phyloP scores from a whole-genome alignment of 2,329 filamentous ascomycete species.

The Curvularia hawaiiensis region DNA sequence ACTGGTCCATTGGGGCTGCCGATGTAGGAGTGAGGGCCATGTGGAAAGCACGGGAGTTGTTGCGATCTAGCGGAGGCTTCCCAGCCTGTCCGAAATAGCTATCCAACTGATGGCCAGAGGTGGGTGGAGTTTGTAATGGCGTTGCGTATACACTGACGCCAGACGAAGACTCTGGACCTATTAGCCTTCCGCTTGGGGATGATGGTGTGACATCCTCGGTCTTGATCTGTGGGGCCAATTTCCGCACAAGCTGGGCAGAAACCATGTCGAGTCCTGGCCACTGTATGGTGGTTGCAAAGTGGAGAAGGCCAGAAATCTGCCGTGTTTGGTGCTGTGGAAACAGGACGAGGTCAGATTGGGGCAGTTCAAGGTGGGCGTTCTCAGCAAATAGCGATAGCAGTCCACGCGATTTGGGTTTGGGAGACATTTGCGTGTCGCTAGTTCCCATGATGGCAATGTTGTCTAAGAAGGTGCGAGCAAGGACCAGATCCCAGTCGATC shows the following conservation, averaged over 20 bases:
- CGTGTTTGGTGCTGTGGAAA: constrained; percentile 42
- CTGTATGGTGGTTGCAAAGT: constrained; percentile 56
- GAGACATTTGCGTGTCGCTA: constrained; percentile 20
- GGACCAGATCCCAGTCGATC: constrained; percentile 61
- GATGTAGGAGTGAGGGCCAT: constrained; percentile 38
- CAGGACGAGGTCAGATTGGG: constrained; percentile 36
- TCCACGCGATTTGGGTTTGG: constrained; percentile 32
- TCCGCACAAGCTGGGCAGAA: constrained; percentile 45
- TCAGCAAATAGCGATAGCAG: constrained; percentile 37
- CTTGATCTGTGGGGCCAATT: constrained; percentile 36
- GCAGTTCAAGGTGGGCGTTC: constrained; percentile 24
- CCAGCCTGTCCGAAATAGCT: constrained; percentile 44
- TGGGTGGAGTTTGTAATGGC: constrained; percentile 45
- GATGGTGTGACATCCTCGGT: constrained; percentile 19
- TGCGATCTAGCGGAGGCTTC: constrained; percentile 32
- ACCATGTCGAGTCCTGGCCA: constrained; percentile 55
- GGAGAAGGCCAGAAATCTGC: constrained; percentile 57
- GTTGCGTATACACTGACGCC: constrained; percentile 46
- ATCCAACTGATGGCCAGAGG: constrained; percentile 32
- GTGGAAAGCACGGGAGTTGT: constrained; percentile 37
- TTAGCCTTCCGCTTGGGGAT: constrained; percentile 29
- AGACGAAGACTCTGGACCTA: constrained; percentile 35
- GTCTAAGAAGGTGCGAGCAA: constrained; percentile 59
- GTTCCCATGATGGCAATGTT: constrained; percentile 52
- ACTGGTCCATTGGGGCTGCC: constrained; percentile 15